Conservation (phyloP, 2,329 filamentous ascomycete species). For the Neobulgaria alba region DNA sequence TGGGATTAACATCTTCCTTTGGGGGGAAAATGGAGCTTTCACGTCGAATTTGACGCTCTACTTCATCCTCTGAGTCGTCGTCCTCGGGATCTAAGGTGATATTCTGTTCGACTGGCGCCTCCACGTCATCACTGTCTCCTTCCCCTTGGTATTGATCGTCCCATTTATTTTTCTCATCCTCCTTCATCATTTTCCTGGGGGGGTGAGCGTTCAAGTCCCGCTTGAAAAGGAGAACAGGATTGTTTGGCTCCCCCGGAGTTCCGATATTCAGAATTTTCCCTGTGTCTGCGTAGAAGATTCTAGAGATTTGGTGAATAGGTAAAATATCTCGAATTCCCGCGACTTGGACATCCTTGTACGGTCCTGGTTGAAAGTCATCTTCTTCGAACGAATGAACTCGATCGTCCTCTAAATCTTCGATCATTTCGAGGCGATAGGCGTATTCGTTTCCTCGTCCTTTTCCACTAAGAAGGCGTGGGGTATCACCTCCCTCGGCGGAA, state of each 20-base stretch:
- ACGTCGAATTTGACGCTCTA: slow-evolving; percentile 24
- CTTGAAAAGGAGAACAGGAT: slow-evolving; percentile 59
- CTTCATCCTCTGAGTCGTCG: slow-evolving; percentile 28
- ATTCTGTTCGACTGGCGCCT: slow-evolving; percentile 3
- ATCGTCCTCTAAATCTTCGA: slow-evolving; percentile 65
- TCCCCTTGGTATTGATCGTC: slow-evolving; percentile 13
- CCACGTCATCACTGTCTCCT: slow-evolving; percentile 9
- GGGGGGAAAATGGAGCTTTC: slow-evolving; percentile 24
- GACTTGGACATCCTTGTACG: slow-evolving; percentile 49
- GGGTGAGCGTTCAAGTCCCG: slow-evolving; percentile 58
- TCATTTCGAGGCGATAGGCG: slow-evolving; percentile 58
- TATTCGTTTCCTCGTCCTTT: slow-evolving; percentile 41
- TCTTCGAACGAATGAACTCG: slow-evolving; percentile 60
- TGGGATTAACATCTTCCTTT: not conserved
- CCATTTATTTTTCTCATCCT: slow-evolving; percentile 18
- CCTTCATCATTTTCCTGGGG: slow-evolving; percentile 56
- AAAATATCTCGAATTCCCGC: slow-evolving; percentile 60
- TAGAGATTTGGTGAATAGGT: slow-evolving; percentile 64
- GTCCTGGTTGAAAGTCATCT: slow-evolving; percentile 39
- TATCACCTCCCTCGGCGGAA: not conserved
- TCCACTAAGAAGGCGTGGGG: slow-evolving; percentile 15
- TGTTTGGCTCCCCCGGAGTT: slow-evolving; percentile 55
- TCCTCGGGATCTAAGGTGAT: slow-evolving; percentile 13
- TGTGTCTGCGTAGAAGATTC: slow-evolving; percentile 71
- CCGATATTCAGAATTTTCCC: slow-evolving; percentile 68